Percentiles rank a stretch among this genome's conserved stretches.
Evolutionary conservation across 129 eudicot species (phyloP).

Genomic region (Saussurea involucrata): DNA sequence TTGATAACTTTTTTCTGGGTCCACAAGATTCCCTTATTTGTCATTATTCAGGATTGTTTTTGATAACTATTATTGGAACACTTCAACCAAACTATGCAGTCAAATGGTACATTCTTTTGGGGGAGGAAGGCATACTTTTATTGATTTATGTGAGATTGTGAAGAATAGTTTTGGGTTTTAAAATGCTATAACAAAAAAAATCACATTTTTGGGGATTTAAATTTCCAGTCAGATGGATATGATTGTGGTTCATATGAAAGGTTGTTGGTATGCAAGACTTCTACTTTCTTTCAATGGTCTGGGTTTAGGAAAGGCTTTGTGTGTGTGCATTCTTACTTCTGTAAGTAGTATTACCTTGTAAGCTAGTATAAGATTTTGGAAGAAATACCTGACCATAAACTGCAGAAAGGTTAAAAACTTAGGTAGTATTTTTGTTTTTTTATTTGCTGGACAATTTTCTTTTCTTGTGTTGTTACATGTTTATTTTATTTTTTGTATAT

Average conservation of each 20-base stretch:
- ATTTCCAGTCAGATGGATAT: background rate
- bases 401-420: background rate
- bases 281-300: background rate
- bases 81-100: background rate
- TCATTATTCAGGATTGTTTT: background rate
- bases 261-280: background rate
- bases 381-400: background rate
- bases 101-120: background rate
- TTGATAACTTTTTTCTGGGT: background rate
- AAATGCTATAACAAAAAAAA: background rate
- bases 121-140: background rate
- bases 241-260: background rate
- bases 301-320: background rate
- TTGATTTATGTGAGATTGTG: background rate
- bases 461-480: background rate
- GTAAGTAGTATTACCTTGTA: background rate
- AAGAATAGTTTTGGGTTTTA: background rate
- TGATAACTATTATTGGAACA: background rate
- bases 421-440: background rate
- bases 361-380: background rate
- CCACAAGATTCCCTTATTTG: background rate
- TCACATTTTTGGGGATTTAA: background rate
- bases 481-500: background rate
- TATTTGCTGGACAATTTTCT: background rate
- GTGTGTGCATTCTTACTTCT: background rate